Conservation (phyloP, 2,329 filamentous ascomycete genomes). For the Pyricularia sp. region DNA sequence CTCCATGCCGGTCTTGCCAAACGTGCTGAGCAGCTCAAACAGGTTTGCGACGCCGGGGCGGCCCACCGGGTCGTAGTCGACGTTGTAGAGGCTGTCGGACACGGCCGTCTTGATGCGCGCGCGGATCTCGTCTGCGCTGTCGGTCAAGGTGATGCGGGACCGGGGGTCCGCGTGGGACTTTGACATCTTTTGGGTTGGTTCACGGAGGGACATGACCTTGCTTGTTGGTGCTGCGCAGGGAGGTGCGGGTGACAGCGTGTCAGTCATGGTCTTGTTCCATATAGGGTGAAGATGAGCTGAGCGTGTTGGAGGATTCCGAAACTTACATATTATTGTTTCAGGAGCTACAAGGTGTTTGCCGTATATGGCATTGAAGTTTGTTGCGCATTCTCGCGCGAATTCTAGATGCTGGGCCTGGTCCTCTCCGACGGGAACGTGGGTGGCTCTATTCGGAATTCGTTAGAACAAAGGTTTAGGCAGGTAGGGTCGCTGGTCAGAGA, state of each 20-base stretch:
- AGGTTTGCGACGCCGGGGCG: slow-evolving; percentile 84
- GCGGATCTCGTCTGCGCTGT: slow-evolving; percentile 48
- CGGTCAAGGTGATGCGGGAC: slow-evolving; percentile 75
- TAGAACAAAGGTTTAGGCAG: slow-evolving; percentile 3
- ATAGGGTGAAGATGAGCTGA: neutral
- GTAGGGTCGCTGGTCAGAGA: neutral
- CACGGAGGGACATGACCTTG: slow-evolving; percentile 77
- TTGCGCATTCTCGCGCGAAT: slow-evolving; percentile 75
- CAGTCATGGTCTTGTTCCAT: neutral
- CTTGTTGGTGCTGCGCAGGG: slow-evolving; percentile 51
- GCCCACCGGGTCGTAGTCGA: slow-evolving; percentile 56
- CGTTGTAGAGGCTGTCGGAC: slow-evolving; percentile 56
- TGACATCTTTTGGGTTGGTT: slow-evolving; percentile 80
- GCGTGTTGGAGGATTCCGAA: neutral
- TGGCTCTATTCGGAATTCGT: slow-evolving; percentile 43
- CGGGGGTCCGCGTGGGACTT: slow-evolving; percentile 64
- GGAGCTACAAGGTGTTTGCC: slow-evolving; percentile 49
- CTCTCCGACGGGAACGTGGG: slow-evolving; percentile 92
- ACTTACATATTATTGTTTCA: slow-evolving; percentile 56
- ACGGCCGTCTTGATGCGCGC: slow-evolving; percentile 59
- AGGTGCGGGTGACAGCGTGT: neutral
- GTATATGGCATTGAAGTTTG: slow-evolving; percentile 72
- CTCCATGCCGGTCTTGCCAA: slow-evolving; percentile 33
- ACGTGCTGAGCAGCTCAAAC: slow-evolving; percentile 63
- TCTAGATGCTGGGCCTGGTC: slow-evolving; percentile 92